Evolutionary conservation across 1,139 yeast species (phyloP).

Genomic region (Torulaspora globosa): DNA sequence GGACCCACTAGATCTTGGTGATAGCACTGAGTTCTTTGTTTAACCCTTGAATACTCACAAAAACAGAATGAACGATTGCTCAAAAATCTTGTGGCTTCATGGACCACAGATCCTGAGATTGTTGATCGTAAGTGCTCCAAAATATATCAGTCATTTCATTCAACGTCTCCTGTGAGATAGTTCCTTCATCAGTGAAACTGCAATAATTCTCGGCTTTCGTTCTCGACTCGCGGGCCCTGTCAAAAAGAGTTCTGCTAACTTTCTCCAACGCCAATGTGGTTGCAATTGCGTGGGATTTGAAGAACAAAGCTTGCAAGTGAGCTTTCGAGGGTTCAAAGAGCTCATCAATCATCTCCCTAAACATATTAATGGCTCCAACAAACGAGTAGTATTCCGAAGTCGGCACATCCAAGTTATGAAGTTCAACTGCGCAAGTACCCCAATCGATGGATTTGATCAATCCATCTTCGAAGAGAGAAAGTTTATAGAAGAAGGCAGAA

Average conservation of each 20-base stretch:
- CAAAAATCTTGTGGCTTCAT: slow-evolving; percentile 21
- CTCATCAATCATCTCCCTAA: slow-evolving; percentile 21
- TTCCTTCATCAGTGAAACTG: slow-evolving; percentile 12
- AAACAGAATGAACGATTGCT: slow-evolving; percentile 1
- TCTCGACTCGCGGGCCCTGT: slow-evolving; percentile 23
- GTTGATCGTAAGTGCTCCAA: slow-evolving; percentile 22
- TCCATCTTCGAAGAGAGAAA: slow-evolving; percentile 22
- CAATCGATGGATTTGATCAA: slow-evolving; percentile 12
- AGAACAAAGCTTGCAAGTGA: slow-evolving; percentile 14
- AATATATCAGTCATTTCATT: slow-evolving; percentile 21
- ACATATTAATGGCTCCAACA: slow-evolving; percentile 12
- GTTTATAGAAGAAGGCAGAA: slow-evolving; percentile 21
- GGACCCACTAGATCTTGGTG: too few species aligned
- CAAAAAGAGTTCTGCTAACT: slow-evolving; percentile 23
- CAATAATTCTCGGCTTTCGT: slow-evolving; percentile 18
- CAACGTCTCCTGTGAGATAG: slow-evolving; percentile 21
- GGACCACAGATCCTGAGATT: slow-evolving; percentile 19
- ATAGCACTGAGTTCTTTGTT: too few species aligned
- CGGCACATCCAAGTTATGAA: slow-evolving; percentile 15
- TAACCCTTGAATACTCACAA: slow-evolving; percentile 4
- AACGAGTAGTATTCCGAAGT: slow-evolving; percentile 17
- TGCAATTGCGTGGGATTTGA: slow-evolving; percentile 22
- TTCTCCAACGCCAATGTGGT: slow-evolving; percentile 24
- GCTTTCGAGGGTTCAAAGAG: slow-evolving; percentile 16
- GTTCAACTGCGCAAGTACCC: slow-evolving; percentile 9